Base-by-base conservation (phyloP, 2,329 filamentous ascomycete genomes). In the Exophiala spinifera region DNA sequence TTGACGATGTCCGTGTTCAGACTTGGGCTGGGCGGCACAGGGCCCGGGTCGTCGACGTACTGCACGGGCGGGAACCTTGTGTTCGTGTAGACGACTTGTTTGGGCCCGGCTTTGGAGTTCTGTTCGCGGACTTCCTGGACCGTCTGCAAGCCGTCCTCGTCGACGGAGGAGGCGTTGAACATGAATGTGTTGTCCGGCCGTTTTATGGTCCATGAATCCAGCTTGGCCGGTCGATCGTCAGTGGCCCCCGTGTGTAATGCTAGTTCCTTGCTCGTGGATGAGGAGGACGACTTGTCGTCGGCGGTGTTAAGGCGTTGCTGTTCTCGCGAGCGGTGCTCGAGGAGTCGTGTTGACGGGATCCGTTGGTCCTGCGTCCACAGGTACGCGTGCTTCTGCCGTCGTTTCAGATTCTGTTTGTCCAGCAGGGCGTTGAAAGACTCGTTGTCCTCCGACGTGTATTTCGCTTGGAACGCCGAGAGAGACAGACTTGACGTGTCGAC, bases 361-460 rank as follows among this genome's bases (percentile, higher is more conserved):
- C 92, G 92, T 73, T 97, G 96, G 23, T 85, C 88, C 25, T 55
- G 45, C 8, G 84, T 81, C 84, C 91, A 95, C 43, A 97, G 77
- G 88, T 92, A 96, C 1, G 85, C 84, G 66, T 96, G 88, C 65
- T 92, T 95, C 65, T 91, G 86, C 0, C 88, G 86, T 47, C 80
- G 83, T 69, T 91, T 92, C 57, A 85, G 80, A 66, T 96, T 99
- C 66, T 96, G 90, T 65, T 86, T 88, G 73, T 99, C 94, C 23
- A 97, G 76, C 1, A 99, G 78, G 64, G 86, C 87, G 71, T 96
- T 95, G 75, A 99, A 97, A 64, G 89, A 95, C 68, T 96, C 94
- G 67, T 97, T 97, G 69, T 99, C 94, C 71, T 99, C 94, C 66
- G 90, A 96, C 1, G 92, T 99, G 73, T 96, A 97, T 63, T 89